phyloP scores from a whole-genome alignment of 371 early-diverging fungal genomes.

The Haplosporangium sp. region DNA sequence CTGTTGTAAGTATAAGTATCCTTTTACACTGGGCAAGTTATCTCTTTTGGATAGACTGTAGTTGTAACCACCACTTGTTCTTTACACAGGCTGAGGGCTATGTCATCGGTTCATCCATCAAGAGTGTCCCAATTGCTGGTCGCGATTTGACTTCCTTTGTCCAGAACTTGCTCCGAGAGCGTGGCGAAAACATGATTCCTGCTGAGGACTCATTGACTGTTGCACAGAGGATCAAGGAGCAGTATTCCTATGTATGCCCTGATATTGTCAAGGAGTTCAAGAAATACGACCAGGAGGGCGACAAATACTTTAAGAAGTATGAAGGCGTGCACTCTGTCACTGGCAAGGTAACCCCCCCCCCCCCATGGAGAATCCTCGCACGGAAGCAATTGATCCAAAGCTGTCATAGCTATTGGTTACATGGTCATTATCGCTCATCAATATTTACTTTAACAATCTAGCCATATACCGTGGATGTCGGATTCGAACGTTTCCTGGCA shows the following conservation, averaged over 20 bases:
- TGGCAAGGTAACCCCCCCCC: slow-evolving; percentile 70
- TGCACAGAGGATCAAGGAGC: slow-evolving; percentile 95
- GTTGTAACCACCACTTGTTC: background rate
- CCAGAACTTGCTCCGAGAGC: slow-evolving; percentile 95
- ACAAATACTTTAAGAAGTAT: slow-evolving; percentile 87
- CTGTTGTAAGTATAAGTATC: slow-evolving; percentile 77
- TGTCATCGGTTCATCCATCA: slow-evolving; percentile 96
- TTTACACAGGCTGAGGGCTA: slow-evolving; percentile 94
- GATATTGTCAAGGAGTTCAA: slow-evolving; percentile 97
- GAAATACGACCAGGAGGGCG: slow-evolving; percentile 91
- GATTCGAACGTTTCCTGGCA: slow-evolving; percentile 97
- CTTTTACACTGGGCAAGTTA: background rate
- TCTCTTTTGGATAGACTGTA: background rate
- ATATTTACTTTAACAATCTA: slow-evolving; percentile 28
- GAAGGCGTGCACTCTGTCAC: slow-evolving; percentile 88
- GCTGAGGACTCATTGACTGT: slow-evolving; percentile 96
- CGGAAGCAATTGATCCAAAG: no score
- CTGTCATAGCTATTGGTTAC: background rate
- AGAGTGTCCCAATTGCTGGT: slow-evolving; percentile 98
- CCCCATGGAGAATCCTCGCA: background rate
- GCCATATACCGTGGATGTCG: slow-evolving; percentile 94
- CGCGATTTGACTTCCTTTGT: slow-evolving; percentile 97
- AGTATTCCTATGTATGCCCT: slow-evolving; percentile 95
- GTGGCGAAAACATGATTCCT: slow-evolving; percentile 92
- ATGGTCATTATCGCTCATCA: no score